A percentile compares a stretch with the other conserved stretches of the same genome.
phyloP scores from a whole-genome alignment of 2,329 filamentous ascomycete genomes.

The Rhynchosporium agropyri region DNA sequence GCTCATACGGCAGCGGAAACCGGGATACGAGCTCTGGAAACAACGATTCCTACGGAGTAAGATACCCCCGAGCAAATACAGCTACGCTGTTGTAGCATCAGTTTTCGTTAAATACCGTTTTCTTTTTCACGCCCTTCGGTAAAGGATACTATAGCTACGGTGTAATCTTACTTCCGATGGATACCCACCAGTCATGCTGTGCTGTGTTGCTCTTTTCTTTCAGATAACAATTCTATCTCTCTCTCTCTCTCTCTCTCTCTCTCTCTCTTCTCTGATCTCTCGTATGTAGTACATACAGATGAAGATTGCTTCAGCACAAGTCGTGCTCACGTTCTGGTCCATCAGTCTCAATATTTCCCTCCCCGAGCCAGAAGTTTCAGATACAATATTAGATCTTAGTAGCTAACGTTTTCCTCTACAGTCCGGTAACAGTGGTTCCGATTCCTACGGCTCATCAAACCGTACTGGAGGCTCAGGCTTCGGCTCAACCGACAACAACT shows the following conservation, averaged over 20 bases:
- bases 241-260: conserved; percentile 22
- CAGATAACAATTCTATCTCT: conserved; percentile 19
- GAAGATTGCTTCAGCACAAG: conserved; percentile 16
- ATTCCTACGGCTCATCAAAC: conserved; percentile 18
- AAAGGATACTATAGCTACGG: conserved; percentile 31
- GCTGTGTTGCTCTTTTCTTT: conserved; percentile 1
- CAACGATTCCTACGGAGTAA: conserved; percentile 19
- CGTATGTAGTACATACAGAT: conserved; percentile 32
- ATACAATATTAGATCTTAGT: neutral
- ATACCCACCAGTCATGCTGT: conserved; percentile 9
- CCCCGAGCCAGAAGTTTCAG: neutral
- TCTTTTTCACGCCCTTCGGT: conserved; percentile 5
- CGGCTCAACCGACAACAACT: neutral
- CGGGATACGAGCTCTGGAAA: conserved; percentile 15
- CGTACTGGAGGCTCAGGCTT: conserved; percentile 12
- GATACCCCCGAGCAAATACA: neutral
- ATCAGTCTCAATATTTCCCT: neutral
- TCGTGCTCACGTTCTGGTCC: neutral
- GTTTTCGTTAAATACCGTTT: neutral
- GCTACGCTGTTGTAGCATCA: conserved; percentile 1
- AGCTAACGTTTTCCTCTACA: conserved; percentile 18
- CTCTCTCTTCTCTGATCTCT: conserved; percentile 29
- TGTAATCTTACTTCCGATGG: conserved; percentile 25
- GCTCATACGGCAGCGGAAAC: conserved; percentile 25
- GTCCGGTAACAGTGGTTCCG: conserved; percentile 24